phyloP scores from a whole-genome alignment of 345 rosid species.

The Eucalyptus tenuipes region DNA sequence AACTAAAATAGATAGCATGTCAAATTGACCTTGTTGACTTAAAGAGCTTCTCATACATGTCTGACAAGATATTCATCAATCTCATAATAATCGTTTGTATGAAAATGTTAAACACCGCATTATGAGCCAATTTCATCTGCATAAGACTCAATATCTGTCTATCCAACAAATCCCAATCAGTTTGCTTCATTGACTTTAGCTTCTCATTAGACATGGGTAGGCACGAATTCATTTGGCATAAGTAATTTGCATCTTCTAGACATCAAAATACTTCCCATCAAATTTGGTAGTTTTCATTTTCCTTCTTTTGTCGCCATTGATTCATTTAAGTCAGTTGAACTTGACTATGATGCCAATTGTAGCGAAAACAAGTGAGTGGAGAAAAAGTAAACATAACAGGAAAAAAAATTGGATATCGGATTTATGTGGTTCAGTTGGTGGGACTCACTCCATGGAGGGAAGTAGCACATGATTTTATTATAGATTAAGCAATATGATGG shows the following conservation, averaged over 20 bases:
- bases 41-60: background rate
- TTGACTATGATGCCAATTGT: background rate
- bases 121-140: background rate
- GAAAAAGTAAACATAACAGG: background rate
- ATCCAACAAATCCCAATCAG: background rate
- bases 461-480: background rate
- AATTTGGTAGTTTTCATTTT: background rate
- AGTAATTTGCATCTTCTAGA: background rate
- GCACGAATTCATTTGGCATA: background rate
- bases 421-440: background rate
- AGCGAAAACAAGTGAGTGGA: background rate
- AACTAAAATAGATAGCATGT: background rate
- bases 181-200: background rate
- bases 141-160: background rate
- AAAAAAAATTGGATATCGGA: background rate
- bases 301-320: background rate
- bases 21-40: background rate
- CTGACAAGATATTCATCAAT: background rate
- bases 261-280: background rate
- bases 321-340: background rate
- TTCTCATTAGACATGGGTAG: background rate
- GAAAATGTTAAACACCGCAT: background rate
- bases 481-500: background rate
- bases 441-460: background rate
- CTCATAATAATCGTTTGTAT: background rate